Evolutionary conservation across 345 rosid species (phyloP).

Genomic region (Populus davidiana): DNA sequence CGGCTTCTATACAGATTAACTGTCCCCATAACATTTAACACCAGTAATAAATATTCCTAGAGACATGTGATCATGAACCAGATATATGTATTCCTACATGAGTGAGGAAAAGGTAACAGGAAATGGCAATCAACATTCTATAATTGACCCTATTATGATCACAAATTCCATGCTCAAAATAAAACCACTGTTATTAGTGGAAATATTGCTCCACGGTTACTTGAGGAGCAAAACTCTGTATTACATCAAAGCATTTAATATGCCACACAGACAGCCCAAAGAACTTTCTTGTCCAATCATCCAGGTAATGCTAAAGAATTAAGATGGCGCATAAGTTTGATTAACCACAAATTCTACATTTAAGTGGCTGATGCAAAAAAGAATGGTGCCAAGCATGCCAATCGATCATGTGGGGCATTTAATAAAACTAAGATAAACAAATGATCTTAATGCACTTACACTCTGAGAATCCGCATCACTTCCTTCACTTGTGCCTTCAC

Average conservation of each 20-base stretch:
- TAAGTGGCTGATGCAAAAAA: conserved; percentile 2
- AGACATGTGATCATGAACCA: not conserved
- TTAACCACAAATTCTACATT: not conserved
- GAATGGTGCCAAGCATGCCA: not conserved
- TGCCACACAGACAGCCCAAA: not conserved
- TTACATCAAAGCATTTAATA: not conserved
- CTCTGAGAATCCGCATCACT: conserved; percentile 90
- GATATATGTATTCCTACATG: not conserved
- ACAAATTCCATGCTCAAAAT: not conserved
- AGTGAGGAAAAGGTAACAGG: not conserved
- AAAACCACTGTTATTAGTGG: not conserved
- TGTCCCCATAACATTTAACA: not conserved
- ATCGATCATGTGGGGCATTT: not conserved
- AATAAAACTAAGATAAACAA: conserved; percentile 1
- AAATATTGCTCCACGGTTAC: not conserved
- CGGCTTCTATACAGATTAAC: not conserved
- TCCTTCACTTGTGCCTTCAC: conserved; percentile 97
- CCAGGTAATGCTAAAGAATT: too few species aligned
- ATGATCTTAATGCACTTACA: conserved; percentile 44
- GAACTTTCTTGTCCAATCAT: not conserved
- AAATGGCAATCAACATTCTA: not conserved
- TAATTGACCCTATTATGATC: not conserved
- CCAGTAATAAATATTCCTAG: not conserved
- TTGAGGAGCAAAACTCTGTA: not conserved
- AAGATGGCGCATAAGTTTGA: not conserved